Percentiles rank a stretch among this genome's conserved stretches.
Evolutionary conservation across 768 basidiomycete genomes (phyloP).

Genomic region (Macrolepiota dolichaula): DNA sequence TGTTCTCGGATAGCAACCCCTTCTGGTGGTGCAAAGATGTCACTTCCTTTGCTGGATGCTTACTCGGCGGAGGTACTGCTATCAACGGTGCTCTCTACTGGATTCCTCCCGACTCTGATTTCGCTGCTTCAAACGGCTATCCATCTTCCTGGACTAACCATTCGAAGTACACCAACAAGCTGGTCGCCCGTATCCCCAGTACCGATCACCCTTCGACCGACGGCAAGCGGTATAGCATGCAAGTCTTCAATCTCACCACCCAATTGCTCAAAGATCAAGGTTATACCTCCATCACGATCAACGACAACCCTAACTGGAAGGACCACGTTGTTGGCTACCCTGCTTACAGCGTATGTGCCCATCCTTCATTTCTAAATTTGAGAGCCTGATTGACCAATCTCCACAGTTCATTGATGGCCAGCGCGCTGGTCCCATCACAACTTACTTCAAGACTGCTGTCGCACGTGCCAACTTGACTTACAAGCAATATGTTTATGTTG

Average conservation of each 20-base stretch:
- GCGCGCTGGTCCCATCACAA: constrained; percentile 54
- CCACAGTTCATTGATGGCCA: constrained; percentile 40
- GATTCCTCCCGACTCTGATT: constrained; percentile 50
- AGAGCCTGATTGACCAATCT: neutral
- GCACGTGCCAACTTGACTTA: constrained; percentile 49
- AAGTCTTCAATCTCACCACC: constrained; percentile 40
- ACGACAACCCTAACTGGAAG: constrained; percentile 51
- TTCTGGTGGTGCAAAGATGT: constrained; percentile 71
- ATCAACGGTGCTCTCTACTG: constrained; percentile 65
- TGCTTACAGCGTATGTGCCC: constrained; percentile 31
- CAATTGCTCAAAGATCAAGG: constrained; percentile 46
- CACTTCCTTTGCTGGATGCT: constrained; percentile 60
- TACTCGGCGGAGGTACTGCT: constrained; percentile 60
- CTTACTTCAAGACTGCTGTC: constrained; percentile 56
- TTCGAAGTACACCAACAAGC: constrained; percentile 42
- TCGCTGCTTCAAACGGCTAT: constrained; percentile 48
- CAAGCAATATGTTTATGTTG: constrained; percentile 45
- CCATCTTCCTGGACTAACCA: constrained; percentile 54
- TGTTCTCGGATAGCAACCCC: constrained; percentile 54
- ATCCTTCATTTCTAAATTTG: neutral
- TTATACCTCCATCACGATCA: constrained; percentile 52
- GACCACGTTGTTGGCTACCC: constrained; percentile 61
- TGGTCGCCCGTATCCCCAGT: constrained; percentile 48
- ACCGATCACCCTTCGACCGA: constrained; percentile 61
- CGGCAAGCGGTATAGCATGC: constrained; percentile 53